These are phyloP conservation scores for Closterium sp. DNA, from an alignment of 139 green algal species.

Conservation along the genomic window DNA sequence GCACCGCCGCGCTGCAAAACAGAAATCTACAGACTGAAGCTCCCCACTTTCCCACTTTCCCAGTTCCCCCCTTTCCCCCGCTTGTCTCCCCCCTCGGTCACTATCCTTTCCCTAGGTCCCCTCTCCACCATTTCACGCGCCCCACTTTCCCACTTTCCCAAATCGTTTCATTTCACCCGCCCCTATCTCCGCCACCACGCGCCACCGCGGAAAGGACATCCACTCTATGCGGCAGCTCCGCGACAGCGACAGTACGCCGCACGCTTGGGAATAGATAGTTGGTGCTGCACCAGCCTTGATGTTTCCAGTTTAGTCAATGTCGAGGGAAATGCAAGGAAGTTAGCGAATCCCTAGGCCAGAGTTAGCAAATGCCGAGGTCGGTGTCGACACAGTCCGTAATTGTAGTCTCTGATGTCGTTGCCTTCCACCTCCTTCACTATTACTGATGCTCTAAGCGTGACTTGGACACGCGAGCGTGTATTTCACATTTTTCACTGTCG, in stretches of 20 bases:
- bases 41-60: too few species aligned
- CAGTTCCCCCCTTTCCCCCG: too few species aligned
- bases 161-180: not conserved
- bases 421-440: not conserved
- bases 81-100: too few species aligned
- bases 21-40: too few species aligned
- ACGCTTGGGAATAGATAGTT: not conserved
- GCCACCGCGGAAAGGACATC: not conserved
- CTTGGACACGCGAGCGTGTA: too few species aligned
- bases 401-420: not conserved
- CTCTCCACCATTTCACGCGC: not conserved
- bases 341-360: not conserved
- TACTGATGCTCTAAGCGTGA: too few species aligned
- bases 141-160: not conserved
- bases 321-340: not conserved
- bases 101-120: too few species aligned
- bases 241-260: too few species aligned
- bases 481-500: too few species aligned
- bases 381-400: not conserved
- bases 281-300: not conserved
- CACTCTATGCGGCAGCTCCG: not conserved
- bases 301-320: not conserved
- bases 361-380: not conserved
- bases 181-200: not conserved
- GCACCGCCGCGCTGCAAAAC: too few species aligned